Evolutionary conservation across 2,329 filamentous ascomycete genomes (phyloP).

Genomic region (Thielaviopsis populi): DNA sequence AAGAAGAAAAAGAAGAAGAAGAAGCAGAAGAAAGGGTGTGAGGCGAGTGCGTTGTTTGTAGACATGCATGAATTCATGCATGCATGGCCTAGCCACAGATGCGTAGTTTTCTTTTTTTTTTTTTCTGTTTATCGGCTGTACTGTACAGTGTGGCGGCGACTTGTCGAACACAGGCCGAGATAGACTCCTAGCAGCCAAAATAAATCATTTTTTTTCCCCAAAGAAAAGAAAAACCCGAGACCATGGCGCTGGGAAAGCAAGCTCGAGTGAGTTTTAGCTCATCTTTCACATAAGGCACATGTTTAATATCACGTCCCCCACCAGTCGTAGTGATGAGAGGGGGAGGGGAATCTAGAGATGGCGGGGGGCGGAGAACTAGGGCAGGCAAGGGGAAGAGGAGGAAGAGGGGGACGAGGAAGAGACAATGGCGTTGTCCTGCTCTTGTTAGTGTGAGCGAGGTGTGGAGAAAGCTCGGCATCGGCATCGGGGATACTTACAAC

Average conservation of each 20-base stretch:
- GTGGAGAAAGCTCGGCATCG: too few species aligned
- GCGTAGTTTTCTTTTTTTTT: neutral
- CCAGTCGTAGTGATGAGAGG: neutral
- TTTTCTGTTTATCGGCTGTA: neutral
- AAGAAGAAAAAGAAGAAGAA: too few species aligned
- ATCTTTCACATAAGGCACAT: neutral
- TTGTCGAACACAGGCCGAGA: too few species aligned
- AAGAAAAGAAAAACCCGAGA: neutral
- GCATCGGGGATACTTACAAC: too few species aligned
- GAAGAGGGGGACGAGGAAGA: neutral
- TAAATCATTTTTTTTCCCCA: too few species aligned
- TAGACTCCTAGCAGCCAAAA: neutral
- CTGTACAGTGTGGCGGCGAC: neutral
- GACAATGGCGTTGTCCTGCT: slow-evolving; percentile 1
- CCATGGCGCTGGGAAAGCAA: neutral
- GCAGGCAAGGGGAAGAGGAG: neutral
- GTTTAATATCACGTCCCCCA: neutral
- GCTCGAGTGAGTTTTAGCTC: neutral
- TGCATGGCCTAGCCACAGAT: neutral
- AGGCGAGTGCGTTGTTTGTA: too few species aligned
- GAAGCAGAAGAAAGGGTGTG: too few species aligned
- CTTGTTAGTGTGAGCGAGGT: neutral
- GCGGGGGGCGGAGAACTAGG: neutral
- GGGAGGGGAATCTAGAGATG: too few species aligned
- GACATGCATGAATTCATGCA: too few species aligned